phyloP scores from a whole-genome alignment of 1,139 yeast genomes.

The Lodderomyces orthopsilosis region DNA sequence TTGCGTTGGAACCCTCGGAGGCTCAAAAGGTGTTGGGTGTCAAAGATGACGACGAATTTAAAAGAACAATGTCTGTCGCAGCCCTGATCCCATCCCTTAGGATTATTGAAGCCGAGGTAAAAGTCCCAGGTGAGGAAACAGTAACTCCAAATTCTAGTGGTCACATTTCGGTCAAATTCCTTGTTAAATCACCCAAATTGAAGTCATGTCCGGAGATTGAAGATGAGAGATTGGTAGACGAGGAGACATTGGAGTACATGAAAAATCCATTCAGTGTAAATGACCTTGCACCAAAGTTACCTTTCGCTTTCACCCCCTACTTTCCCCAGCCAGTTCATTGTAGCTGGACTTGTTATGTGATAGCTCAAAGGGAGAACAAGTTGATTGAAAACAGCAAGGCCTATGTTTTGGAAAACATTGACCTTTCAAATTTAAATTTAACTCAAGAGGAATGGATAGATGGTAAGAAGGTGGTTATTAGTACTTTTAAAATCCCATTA shows the following conservation, averaged over 20 bases:
- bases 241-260: constrained; percentile 61
- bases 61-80: constrained; percentile 58
- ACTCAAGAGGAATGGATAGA: constrained; percentile 47
- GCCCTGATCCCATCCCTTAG: constrained; percentile 66
- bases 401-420: constrained; percentile 50
- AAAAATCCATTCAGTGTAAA: constrained; percentile 71
- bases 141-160: constrained; percentile 76
- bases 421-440: constrained; percentile 54
- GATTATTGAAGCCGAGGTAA: constrained; percentile 68
- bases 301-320: constrained; percentile 65
- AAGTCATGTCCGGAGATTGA: constrained; percentile 55
- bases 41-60: constrained; percentile 41
- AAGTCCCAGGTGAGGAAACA: constrained; percentile 79
- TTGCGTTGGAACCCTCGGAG: constrained; percentile 54
- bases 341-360: constrained; percentile 67
- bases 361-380: constrained; percentile 74
- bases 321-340: constrained; percentile 58
- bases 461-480: constrained; percentile 47
- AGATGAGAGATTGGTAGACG: constrained; percentile 35
- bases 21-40: constrained; percentile 59
- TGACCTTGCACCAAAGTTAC: constrained; percentile 62
- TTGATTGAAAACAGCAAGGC: constrained; percentile 65
- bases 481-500: constrained; percentile 73
- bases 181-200: constrained; percentile 68
- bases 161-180: constrained; percentile 71